Base-by-base conservation (phyloP, 192 early-diverging fungal species). In the Dispira simplex region DNA sequence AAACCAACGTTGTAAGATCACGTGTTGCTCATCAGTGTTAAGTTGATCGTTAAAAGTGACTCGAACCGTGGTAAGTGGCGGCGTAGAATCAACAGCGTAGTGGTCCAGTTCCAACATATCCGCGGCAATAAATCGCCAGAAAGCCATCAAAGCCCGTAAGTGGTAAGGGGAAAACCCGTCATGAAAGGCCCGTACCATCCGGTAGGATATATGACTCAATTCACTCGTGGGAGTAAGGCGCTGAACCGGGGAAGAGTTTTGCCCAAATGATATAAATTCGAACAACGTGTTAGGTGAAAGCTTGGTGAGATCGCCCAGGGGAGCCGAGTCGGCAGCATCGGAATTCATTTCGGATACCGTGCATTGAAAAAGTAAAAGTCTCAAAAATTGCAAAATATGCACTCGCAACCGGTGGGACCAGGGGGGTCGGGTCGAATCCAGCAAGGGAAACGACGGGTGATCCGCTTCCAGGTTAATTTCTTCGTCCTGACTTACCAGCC, bases 141-240 rank as follows among this genome's bases (percentile, higher is more conserved):
- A 27, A 8, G 56, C 56, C 5, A 39, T 58, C 25, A 58, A 26
- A 1, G 56, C 28, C 13, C 56, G 56, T 27, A 58, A 14, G 26
- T 58, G 56, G 26, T 32, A 39, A 16, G 56, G 26, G n/a, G 56
- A 25, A 11, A 18, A 27, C 21, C 56, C 16, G 8, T n/a, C 26
- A 16, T 26, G 14, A 39, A 58, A 58, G 56, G 56, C 56, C 10
- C 39, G 56, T 18, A 58, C 56, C 26, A 39, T 58, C 16, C 56
- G n/a, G 21, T 18, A n/a, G 26, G 56, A n/a, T 11, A 58, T 25
- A 16, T n/a, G 27, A 39, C 56, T 58, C 10, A 58, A 16, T 32
- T 25, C 56, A 39, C 39, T 39, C 3, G 26, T 26, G 56, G 56
- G 56, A 58, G 26, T 25, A 8, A 58, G 56, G 21, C 27, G 56